Evolutionary conservation across 2,329 filamentous ascomycete species (phyloP), one percentile per base, ranked within the genome.

Genomic region (Claviceps sp.): DNA sequence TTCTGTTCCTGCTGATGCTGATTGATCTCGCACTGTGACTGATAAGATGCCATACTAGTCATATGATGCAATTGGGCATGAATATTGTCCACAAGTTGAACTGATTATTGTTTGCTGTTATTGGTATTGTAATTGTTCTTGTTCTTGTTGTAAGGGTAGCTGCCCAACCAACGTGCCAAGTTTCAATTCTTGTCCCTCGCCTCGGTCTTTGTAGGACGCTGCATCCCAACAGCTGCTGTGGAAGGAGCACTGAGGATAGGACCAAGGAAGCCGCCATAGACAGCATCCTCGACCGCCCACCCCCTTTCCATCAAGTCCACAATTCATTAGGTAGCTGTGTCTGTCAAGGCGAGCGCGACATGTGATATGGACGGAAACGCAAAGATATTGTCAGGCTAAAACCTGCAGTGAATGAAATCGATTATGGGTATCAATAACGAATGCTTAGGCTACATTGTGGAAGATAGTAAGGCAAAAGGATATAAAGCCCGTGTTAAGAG

Each of bases 21-120:
- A 34, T 46, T 34, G 44, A 41, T 26, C 2, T 37, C 22, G 30
- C 40, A 17, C 24, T 34, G 48, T 24, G 41, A 24, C 17, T 47
- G 50, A 48, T 56, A 13, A 62, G 65, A 57, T 62, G 64, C 65
- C 72, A 75, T 70, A 60, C 53, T 53, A 52, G 45, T 45, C 26
- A 52, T 52, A 47, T 45, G 54, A 50, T 48, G 30, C 16, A 39
- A 38, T 30, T 39, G 42, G 19, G 26, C 16, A 45, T 39, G 22
- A 39, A 14, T 14, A 26, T 19, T 7, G 14, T 43, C 7, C 6
- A 44, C 14, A 26, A n/a, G 24, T 2, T 38, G 11, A 30, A 38
- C 34, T 19, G 37, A 48, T 39, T n/a, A 48, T 7, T 34, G 10
- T 38, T 49, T 50, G 30, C 44, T 37, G 40, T 34, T 40, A 50